Base-by-base conservation (phyloP, 2,329 filamentous ascomycete genomes). In the Neonectria neomacrospora region DNA sequence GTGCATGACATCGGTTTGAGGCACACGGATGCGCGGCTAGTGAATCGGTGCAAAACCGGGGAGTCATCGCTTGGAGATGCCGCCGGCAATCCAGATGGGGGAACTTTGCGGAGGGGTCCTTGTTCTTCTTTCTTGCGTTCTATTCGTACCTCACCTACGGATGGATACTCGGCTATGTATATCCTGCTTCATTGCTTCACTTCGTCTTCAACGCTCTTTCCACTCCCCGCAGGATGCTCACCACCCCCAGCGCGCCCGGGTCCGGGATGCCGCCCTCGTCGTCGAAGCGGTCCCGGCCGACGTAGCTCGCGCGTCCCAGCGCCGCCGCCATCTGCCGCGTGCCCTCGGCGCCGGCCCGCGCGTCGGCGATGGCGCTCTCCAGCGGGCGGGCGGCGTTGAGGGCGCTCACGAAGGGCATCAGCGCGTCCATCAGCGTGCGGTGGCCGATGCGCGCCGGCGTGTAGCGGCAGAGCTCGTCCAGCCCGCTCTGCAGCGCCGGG, bases 281-380 rank as follows among this genome's bases (percentile, higher is more conserved):
- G 20, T 72, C 92, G 83, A 83, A 92, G 32, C 88, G 88, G 79
- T 81, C 86, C 66, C 88, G 86, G n/a, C 89, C 91, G 54, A 94
- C 88, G 74, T 94, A 94, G n/a, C 93, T 91, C 8, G 89, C 86
- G 57, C 91, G 81, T 26, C 91, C 91, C 48, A 94, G 77, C 71
- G 86, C 90, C 48, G 91, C 90, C 73, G 89, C 88, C 90, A 94
- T 92, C 32, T 85, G 85, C 77, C 90, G 91, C 26, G 91, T 94
- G 3, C 83, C 83, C 69, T 91, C 87, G 18, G 90, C 86, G 1
- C 90, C 70, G 26, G 53, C 63, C 5, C 62, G 61, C 5, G 70
- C 69, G 26, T 67, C 63, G 1, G 18, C 63, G 1, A 71, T 30
- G 20, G 69, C 68, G 12, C 89, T 61, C 85, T 79, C 64, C 86